phyloP scores from a whole-genome alignment of 2,329 filamentous ascomycete species.

The Diaporthe sp. region DNA sequence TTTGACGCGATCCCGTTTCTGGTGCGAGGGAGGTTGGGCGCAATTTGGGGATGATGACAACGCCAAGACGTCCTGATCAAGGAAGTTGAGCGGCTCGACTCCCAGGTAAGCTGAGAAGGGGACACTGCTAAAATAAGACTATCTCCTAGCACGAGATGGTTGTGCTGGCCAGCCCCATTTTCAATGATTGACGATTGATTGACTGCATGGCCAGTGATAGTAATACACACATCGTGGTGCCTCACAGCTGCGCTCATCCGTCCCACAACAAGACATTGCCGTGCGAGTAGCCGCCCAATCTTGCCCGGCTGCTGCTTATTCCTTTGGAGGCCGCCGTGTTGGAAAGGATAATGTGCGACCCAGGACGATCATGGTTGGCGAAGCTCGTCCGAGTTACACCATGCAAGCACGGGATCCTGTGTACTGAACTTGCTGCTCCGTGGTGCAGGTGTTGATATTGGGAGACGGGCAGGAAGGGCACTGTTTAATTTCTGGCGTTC shows the following conservation, averaged over 20 bases:
- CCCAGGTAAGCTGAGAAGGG: neutral
- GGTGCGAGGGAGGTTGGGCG: constrained; percentile 20
- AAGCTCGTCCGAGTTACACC: constrained; percentile 12
- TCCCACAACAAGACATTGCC: neutral
- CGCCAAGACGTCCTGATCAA: constrained; percentile 25
- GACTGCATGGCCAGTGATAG: neutral
- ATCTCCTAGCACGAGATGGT: constrained; percentile 9
- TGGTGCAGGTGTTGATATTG: neutral
- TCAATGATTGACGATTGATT: neutral
- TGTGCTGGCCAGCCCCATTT: neutral
- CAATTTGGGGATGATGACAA: constrained; percentile 25
- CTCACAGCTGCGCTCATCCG: neutral
- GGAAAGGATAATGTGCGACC: neutral
- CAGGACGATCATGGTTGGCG: neutral
- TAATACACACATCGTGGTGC: constrained; percentile 6
- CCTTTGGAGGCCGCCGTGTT: constrained; percentile 10
- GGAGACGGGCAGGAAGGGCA: constrained; percentile 17
- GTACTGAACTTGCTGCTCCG: neutral
- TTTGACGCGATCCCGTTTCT: constrained; percentile 26
- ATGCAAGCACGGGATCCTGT: neutral
- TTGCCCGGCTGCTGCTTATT: neutral
- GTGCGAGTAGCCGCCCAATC: constrained; percentile 13
- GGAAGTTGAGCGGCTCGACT: constrained; percentile 25
- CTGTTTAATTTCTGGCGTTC: constrained; percentile 28
- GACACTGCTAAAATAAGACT: constrained; percentile 4